Percentiles rank a stretch among this genome's conserved stretches.
Evolutionary conservation across 2,329 filamentous ascomycete species (phyloP).

Genomic region (Cadophora sp.): DNA sequence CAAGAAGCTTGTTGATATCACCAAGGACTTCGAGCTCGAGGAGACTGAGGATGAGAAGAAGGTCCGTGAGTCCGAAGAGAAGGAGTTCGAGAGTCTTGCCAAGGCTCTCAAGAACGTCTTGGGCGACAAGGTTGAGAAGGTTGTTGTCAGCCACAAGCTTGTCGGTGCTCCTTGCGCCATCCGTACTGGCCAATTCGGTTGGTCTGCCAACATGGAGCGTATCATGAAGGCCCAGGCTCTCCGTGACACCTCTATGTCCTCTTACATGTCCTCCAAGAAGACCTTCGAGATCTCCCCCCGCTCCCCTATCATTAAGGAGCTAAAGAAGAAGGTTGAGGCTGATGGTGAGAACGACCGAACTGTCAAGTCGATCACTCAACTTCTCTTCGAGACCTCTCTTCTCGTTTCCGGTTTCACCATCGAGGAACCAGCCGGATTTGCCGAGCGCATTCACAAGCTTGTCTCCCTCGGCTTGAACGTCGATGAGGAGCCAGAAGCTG

Average conservation of each 20-base stretch:
- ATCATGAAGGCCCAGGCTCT: slow-evolving; percentile 99
- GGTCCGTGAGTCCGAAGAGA: slow-evolving; percentile 93
- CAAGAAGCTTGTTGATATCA: slow-evolving; percentile 99
- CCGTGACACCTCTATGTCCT: slow-evolving; percentile 99
- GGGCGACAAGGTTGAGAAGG: slow-evolving; percentile 99
- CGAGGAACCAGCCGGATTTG: slow-evolving; percentile 96
- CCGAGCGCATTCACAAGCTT: slow-evolving; percentile 99
- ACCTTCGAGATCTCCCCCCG: slow-evolving; percentile 99
- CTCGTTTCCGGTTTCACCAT: slow-evolving; percentile 99
- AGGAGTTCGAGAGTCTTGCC: slow-evolving; percentile 93
- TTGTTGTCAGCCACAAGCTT: slow-evolving; percentile 98
- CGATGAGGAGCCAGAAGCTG: slow-evolving; percentile 86
- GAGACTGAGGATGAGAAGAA: slow-evolving; percentile 99
- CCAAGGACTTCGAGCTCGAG: slow-evolving; percentile 99
- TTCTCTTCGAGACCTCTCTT: slow-evolving; percentile 98
- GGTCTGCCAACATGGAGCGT: slow-evolving; percentile 99
- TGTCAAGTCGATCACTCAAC: slow-evolving; percentile 98
- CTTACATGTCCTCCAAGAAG: slow-evolving; percentile 99
- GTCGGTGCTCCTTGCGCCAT: slow-evolving; percentile 94
- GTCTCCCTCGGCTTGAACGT: slow-evolving; percentile 97
- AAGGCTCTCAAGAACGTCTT: slow-evolving; percentile 99
- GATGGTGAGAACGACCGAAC: slow-evolving; percentile 99
- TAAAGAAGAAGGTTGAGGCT: slow-evolving; percentile 98
- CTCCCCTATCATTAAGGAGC: slow-evolving; percentile 96
- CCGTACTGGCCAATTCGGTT: slow-evolving; percentile 99